These are phyloP conservation scores for Magnolia officinalis DNA, from an alignment of 164 flowering plant species.

Conservation along the genomic window DNA sequence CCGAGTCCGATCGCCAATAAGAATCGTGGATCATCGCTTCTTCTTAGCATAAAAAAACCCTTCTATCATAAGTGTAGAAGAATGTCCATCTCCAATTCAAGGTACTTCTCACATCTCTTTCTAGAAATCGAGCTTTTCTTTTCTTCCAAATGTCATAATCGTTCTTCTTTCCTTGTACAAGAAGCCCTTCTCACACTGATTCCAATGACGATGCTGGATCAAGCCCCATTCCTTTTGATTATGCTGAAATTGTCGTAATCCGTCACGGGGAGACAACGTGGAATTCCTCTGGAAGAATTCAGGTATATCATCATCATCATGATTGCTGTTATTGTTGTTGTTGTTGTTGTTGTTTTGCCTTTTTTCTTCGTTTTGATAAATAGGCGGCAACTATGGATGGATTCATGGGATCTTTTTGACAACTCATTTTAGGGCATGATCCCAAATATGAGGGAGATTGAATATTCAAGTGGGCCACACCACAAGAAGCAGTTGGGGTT, in stretches of 20 bases:
- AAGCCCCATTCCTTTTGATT: slow-evolving; percentile 24
- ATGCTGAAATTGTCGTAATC: slow-evolving; percentile 69
- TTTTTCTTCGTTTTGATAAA: not conserved
- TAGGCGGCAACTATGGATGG: not conserved
- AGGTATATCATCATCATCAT: slow-evolving; percentile 32
- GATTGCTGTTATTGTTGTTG: not conserved
- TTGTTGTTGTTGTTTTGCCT: not conserved
- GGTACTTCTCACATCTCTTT: not conserved
- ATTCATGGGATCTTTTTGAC: not conserved
- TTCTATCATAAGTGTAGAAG: not conserved
- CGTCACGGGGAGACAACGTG: slow-evolving; percentile 94
- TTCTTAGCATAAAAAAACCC: too few relatives aligned
- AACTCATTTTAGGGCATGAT: not conserved
- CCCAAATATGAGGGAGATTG: too few relatives aligned
- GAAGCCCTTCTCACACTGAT: not conserved
- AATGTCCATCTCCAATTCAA: not conserved
- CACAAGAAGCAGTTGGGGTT: too few relatives aligned
- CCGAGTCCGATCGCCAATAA: not conserved
- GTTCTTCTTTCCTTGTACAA: not conserved
- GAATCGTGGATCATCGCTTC: not conserved
- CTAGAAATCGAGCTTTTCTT: not conserved
- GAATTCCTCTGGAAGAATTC: slow-evolving; percentile 73
- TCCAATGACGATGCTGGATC: slow-evolving; percentile 11
- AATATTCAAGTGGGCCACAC: too few relatives aligned
- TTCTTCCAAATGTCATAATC: not conserved